Evolutionary conservation across 495 filamentous ascomycete species (phyloP), one percentile per base, ranked within the genome.

Genomic region (Eremomyces bilateralis): DNA sequence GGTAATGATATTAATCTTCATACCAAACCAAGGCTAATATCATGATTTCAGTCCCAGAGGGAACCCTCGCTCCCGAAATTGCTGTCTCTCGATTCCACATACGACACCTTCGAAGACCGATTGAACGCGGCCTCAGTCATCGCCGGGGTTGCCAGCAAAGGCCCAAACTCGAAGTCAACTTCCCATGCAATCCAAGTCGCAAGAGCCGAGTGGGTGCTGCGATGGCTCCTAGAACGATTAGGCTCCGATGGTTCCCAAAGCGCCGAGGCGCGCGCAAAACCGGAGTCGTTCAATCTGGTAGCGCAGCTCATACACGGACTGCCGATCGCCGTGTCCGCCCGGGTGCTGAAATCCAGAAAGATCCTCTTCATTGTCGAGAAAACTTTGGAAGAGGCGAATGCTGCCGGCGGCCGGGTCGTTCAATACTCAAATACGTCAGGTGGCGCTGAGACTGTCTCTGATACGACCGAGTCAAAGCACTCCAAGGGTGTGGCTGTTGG

Each of bases 221-320:
- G 64, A 41, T 80, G 75, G 75, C 48, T 79, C 18, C 56, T 79
- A 40, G 73, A 71, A 46, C 70, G 62, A 42, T 38, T 76, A 12
- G 59, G 65, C 32, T 44, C 50, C 15, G 46, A 47, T 13, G 8
- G 8, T 27, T 13, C 24, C 6, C 8, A 6, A 27, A 8, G 24
- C 13, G 24, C 24, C 24, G 24, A 27, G 24, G 24, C n/a, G n/a
- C n/a, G n/a, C n/a, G n/a, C n/a, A n/a, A n/a, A n/a, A n/a, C n/a
- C n/a, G n/a, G n/a, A n/a, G n/a, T n/a, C n/a, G n/a, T n/a, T n/a
- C n/a, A n/a, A n/a, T n/a, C n/a, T n/a, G n/a, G n/a, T n/a, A n/a
- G n/a, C n/a, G n/a, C n/a, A n/a, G n/a, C n/a, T n/a, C n/a, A n/a
- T n/a, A n/a, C n/a, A n/a, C n/a, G n/a, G n/a, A n/a, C n/a, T n/a